A percentile compares a stretch with the other conserved stretches of the same genome.
These are phyloP conservation scores for Barnettozyma vustinii DNA, from an alignment of 805 yeast species.

Conservation along the genomic window DNA sequence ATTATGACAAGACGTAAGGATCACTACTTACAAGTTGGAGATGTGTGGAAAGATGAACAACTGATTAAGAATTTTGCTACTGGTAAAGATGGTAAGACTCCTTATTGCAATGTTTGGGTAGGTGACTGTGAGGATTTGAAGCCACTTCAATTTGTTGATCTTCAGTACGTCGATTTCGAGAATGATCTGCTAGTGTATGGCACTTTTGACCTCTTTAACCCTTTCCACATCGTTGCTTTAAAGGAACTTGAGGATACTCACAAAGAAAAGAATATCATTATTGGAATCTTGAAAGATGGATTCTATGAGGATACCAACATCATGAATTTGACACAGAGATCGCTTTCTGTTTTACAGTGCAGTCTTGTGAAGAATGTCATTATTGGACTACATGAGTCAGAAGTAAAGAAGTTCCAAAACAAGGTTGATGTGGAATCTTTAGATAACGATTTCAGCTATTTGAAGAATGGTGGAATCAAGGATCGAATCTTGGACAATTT, in stretches of 20 bases:
- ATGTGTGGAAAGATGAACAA: slow-evolving; percentile 5
- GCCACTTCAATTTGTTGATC: slow-evolving; percentile 16
- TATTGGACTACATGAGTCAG: slow-evolving; percentile 29
- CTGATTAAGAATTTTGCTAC: slow-evolving; percentile 47
- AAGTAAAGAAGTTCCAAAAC: neutral
- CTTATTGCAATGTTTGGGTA: slow-evolving; percentile 53
- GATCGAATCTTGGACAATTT: slow-evolving; percentile 66
- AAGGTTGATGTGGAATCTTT: slow-evolving; percentile 28
- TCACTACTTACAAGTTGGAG: slow-evolving; percentile 12
- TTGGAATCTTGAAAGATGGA: slow-evolving; percentile 70
- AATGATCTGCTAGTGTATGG: slow-evolving; percentile 53
- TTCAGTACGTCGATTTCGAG: slow-evolving; percentile 5
- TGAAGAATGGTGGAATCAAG: slow-evolving; percentile 69
- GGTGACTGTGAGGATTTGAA: slow-evolving; percentile 28
- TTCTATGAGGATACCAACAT: slow-evolving; percentile 52
- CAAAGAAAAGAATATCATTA: slow-evolving; percentile 41
- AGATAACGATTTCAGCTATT: slow-evolving; percentile 53
- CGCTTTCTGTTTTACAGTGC: slow-evolving; percentile 85
- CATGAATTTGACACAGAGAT: slow-evolving; percentile 83
- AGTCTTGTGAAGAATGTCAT: slow-evolving; percentile 75
- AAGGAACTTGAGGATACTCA: slow-evolving; percentile 40
- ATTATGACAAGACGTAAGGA: slow-evolving; percentile 42
- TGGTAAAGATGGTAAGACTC: slow-evolving; percentile 50
- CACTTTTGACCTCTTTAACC: slow-evolving; percentile 86
- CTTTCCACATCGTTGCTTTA: slow-evolving; percentile 83